Conservation (phyloP, 257 asterid species). For the Fraxinus cuspidata region DNA sequence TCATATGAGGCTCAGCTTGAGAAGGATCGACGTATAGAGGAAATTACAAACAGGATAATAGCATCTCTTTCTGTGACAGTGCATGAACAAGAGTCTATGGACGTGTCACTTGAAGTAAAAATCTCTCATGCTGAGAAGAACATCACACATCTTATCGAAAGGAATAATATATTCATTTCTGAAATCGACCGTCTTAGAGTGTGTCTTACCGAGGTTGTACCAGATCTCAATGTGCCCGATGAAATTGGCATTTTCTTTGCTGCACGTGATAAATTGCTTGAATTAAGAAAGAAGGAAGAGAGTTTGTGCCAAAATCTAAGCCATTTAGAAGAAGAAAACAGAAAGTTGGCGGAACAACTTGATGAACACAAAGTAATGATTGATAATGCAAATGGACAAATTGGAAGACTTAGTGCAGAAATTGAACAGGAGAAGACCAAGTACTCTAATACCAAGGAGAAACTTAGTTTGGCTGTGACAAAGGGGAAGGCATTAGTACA, state of each 20-base stretch:
- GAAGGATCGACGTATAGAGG: conserved; percentile 52
- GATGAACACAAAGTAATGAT: conserved; percentile 51
- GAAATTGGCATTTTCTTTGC: conserved; percentile 49
- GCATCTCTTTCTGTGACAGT: conserved; percentile 46
- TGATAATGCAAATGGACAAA: conserved; percentile 63
- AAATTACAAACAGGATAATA: conserved; percentile 50
- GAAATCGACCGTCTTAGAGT: conserved; percentile 56
- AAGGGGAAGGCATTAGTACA: conserved; percentile 99
- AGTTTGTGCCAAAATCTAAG: conserved; percentile 49
- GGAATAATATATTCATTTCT: conserved; percentile 50
- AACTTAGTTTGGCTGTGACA: conserved; percentile 95
- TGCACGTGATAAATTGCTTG: conserved; percentile 55
- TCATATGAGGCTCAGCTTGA: conserved; percentile 41
- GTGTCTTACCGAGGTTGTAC: conserved; percentile 50
- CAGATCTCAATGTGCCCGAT: conserved; percentile 47
- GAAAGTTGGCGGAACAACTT: conserved; percentile 59
- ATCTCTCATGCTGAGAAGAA: conserved; percentile 60
- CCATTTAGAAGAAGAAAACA: conserved; percentile 57
- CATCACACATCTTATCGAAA: conserved; percentile 47
- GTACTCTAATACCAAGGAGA: conserved; percentile 85
- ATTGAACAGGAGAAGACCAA: conserved; percentile 77
- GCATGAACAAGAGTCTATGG: conserved; percentile 47
- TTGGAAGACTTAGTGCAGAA: conserved; percentile 58
- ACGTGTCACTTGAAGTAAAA: conserved; percentile 53
- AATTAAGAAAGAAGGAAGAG: conserved; percentile 56